Evolutionary conservation across 2,329 filamentous ascomycete genomes (phyloP).

Genomic region (Fusarium chuoi): DNA sequence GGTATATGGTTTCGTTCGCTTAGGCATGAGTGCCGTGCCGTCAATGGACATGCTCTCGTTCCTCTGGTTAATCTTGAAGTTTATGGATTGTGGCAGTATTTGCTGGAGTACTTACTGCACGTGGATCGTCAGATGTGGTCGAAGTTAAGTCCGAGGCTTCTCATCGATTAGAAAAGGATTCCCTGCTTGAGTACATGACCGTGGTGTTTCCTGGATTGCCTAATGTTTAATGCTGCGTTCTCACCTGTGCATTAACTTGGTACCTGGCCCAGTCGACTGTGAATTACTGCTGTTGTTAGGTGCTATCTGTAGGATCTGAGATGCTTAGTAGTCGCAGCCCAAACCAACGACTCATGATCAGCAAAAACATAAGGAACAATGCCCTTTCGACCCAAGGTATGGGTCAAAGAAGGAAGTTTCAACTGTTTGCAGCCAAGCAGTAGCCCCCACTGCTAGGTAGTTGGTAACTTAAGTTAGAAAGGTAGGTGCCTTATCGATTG

Average conservation of each 20-base stretch:
- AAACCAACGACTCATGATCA: background rate
- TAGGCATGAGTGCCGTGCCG: background rate
- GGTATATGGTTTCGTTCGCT: constrained; percentile 26
- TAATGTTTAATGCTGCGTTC: background rate
- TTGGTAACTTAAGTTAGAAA: background rate
- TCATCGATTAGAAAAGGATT: background rate
- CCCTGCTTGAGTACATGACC: background rate
- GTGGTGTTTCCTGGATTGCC: background rate
- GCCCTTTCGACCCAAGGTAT: background rate
- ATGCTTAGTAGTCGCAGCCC: background rate
- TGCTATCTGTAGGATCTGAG: background rate
- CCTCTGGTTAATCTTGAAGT: background rate
- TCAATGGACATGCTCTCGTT: background rate
- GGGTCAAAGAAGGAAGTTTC: background rate
- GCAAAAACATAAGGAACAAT: background rate
- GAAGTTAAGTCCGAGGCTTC: background rate
- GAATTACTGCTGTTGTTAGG: background rate
- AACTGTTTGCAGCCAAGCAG: background rate
- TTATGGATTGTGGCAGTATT: background rate
- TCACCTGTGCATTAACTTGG: background rate
- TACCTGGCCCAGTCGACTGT: background rate
- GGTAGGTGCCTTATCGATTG: background rate
- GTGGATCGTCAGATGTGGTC: background rate
- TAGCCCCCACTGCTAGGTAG: background rate
- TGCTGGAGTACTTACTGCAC: background rate